A percentile compares a stretch with the other conserved stretches of the same genome.
Evolutionary conservation across 371 early-diverging fungal genomes (phyloP).

Genomic region (Mucor mucedo): DNA sequence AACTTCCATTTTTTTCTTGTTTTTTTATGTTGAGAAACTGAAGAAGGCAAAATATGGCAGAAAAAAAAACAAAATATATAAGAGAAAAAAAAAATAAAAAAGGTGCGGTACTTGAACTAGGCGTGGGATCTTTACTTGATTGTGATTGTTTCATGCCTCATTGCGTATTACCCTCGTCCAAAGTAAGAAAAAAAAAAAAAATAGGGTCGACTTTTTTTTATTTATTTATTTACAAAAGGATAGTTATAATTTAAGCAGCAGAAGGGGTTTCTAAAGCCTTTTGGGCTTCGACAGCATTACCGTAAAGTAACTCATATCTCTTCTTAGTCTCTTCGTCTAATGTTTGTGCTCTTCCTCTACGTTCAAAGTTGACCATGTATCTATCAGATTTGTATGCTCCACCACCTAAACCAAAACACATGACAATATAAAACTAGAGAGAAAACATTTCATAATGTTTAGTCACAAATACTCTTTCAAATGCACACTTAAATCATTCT

Average conservation of each 20-base stretch:
- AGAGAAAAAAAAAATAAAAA: slow-evolving; percentile 1
- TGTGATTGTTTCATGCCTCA: not conserved
- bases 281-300: slow-evolving; percentile 26
- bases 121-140: slow-evolving; percentile 2
- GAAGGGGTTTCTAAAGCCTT: slow-evolving; percentile 16
- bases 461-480: not conserved
- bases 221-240: not conserved
- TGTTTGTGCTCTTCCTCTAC: slow-evolving; percentile 53
- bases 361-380: slow-evolving; percentile 59
- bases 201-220: not conserved
- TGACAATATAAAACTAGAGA: slow-evolving; percentile 55
- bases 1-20: not conserved
- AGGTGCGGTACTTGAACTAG: not conserved
- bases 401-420: slow-evolving; percentile 58
- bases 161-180: not conserved
- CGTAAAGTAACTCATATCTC: slow-evolving; percentile 52
- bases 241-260: not conserved
- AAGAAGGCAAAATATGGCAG: slow-evolving; percentile 1
- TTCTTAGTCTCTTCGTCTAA: slow-evolving; percentile 49
- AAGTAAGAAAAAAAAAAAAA: slow-evolving; percentile 18
- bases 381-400: slow-evolving; percentile 58
- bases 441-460: not conserved
- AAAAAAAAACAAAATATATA: slow-evolving; percentile 11
- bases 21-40: not conserved
- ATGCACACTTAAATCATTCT: not conserved